Conservation (phyloP, 257 asterid genomes). For the Lycium barbarum region DNA sequence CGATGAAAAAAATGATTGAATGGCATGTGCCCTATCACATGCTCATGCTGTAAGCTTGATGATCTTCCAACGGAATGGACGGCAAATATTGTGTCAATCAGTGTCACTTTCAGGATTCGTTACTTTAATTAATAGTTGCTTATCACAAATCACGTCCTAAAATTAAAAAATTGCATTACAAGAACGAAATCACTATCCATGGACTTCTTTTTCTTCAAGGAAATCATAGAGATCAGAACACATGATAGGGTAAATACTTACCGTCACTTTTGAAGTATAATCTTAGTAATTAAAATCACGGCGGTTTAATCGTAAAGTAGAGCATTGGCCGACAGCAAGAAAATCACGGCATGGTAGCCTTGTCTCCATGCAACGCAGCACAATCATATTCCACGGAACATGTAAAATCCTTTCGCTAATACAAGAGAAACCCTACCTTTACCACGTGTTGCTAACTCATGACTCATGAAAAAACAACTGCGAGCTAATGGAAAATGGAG, state of each 20-base stretch:
- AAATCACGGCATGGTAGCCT: not conserved
- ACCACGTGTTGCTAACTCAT: not conserved
- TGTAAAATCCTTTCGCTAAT: not conserved
- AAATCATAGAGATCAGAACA: not conserved
- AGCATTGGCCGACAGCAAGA: not conserved
- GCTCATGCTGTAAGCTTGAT: not conserved
- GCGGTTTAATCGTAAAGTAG: not conserved
- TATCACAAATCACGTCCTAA: not conserved
- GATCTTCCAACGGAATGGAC: not conserved
- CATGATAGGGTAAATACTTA: not conserved
- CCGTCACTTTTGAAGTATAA: too few relatives aligned
- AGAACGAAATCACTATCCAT: not conserved
- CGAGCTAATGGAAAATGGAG: not conserved
- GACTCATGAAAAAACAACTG: not conserved
- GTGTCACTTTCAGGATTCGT: not conserved
- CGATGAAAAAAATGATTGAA: slow-evolving; percentile 17
- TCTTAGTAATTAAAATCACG: too few relatives aligned
- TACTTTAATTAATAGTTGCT: not conserved
- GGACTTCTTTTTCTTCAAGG: not conserved
- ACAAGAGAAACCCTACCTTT: not conserved
- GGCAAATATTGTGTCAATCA: not conserved
- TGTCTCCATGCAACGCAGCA: not conserved
- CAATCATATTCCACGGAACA: not conserved
- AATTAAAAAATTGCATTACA: not conserved
- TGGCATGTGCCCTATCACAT: not conserved